phyloP scores from a whole-genome alignment of 129 eudicot species.

The Artemisia tridentata region DNA sequence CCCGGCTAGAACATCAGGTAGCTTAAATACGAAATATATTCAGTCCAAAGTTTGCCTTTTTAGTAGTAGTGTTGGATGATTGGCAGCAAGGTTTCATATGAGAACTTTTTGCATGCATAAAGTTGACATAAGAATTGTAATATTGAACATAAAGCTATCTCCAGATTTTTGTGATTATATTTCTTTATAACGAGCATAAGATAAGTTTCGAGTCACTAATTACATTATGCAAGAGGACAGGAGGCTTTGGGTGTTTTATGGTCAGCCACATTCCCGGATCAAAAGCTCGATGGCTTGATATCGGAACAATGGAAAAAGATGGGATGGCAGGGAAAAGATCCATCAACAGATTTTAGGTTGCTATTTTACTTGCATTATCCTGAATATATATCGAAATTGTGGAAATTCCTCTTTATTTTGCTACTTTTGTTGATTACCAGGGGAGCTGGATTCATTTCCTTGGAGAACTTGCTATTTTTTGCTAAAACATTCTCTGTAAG shows the following conservation, averaged over 20 bases:
- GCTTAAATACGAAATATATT: not conserved
- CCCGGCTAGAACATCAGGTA: constrained; percentile 82
- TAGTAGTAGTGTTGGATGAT: constrained; percentile 6
- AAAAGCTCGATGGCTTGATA: constrained; percentile 58
- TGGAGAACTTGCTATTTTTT: constrained; percentile 85
- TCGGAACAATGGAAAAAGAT: constrained; percentile 95
- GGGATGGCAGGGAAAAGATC: constrained; percentile 99
- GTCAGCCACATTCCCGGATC: constrained; percentile 77
- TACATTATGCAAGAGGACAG: constrained; percentile 39
- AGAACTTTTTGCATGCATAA: constrained; percentile 9
- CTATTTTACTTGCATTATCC: not conserved
- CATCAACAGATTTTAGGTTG: constrained; percentile 94
- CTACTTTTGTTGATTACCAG: constrained; percentile 38
- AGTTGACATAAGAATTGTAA: not conserved
- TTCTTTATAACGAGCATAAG: constrained; percentile 1
- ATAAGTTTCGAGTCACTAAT: constrained; percentile 21
- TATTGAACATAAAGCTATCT: not conserved
- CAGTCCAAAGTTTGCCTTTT: not conserved
- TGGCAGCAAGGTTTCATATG: constrained; percentile 4
- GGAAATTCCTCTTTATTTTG: constrained; percentile 3
- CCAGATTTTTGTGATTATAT: not conserved
- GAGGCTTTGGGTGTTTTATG: constrained; percentile 93
- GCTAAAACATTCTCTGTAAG: constrained; percentile 87
- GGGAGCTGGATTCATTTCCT: constrained; percentile 92
- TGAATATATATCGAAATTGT: not conserved